Evolutionary conservation across 768 basidiomycete genomes (phyloP), one percentile per base, ranked within the genome.

Genomic region (Brasilioporus rufonigricans): DNA sequence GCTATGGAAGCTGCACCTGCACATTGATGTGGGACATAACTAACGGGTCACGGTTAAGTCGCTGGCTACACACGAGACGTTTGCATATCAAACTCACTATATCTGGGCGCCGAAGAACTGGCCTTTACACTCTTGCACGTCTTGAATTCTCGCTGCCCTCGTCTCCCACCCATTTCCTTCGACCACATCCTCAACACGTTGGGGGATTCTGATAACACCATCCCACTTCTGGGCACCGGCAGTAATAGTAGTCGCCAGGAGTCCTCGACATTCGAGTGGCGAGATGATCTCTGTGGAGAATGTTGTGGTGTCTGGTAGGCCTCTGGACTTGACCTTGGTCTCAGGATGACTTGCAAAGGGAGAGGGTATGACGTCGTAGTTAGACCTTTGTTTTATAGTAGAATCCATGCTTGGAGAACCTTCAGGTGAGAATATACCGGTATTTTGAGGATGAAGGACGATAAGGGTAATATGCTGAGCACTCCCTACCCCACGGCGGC

Each of bases 161-260:
- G 62, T 57, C 48, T 66, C 71, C 74, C 73, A 74, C 8, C 41
- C 66, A 26, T 57, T 56, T 9, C 33, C 56, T 19, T 49, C 53
- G 4, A 32, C 19, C 21, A 29, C 64, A 21, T 59, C 53, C 19
- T 51, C 35, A 26, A 53, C 56, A 41, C 62, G 62, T 44, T 69
- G 64, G 2, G 84, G 84, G 39, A 84, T 48, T 10, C 80, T 73
- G 6, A 80, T 64, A 7, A 87, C 59, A 14, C 86, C 85, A 26
- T 75, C 67, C 82, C 83, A 87, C 51, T 71, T 73, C 7, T 62
- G 68, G 1, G 64, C 40, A 7, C 72, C 73, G 2, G 41, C 51
- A 2, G 64, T 36, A 19, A 78, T 59, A 1, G 73, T 65, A 3
- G 72, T 71, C 1, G 74, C 78, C 19, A 83, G 58, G 5, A 86